Conservation (phyloP, 352 stramenopile genomes). For the Phytopythium montanum region DNA sequence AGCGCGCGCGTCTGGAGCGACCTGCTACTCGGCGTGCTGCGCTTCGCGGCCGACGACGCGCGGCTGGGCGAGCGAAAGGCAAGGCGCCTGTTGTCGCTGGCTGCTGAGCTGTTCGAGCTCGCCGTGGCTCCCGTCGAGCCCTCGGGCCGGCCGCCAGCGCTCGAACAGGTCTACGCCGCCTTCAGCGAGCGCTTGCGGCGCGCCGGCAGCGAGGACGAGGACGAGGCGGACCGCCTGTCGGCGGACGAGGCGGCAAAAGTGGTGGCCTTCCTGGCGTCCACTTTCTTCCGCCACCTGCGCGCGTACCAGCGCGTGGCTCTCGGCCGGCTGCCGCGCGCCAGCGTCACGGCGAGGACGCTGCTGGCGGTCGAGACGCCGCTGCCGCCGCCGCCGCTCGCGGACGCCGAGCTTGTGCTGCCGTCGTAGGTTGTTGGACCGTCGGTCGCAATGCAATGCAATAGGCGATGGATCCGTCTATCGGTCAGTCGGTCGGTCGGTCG, state of each 20-base stretch:
- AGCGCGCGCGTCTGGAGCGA: constrained; percentile 50
- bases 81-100: constrained; percentile 45
- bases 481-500: not conserved
- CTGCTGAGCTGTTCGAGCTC: not conserved
- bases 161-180: constrained; percentile 35
- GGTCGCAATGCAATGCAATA: no score
- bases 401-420: constrained; percentile 11
- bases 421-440: not conserved
- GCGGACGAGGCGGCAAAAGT: constrained; percentile 42
- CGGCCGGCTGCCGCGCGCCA: constrained; percentile 14
- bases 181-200: constrained; percentile 29
- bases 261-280: constrained; percentile 65
- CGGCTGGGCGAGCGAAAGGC: not conserved
- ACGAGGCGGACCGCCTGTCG: constrained; percentile 17
- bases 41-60: constrained; percentile 55
- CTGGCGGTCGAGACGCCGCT: constrained; percentile 53
- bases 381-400: constrained; percentile 25
- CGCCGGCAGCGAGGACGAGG: constrained; percentile 3
- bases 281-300: constrained; percentile 62
- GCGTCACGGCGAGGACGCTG: constrained; percentile 23
- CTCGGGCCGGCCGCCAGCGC: constrained; percentile 12
- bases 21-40: constrained; percentile 61
- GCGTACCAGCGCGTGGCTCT: constrained; percentile 58
- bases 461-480: no score
- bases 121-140: constrained; percentile 3